Percentiles rank a stretch among this genome's conserved stretches.
phyloP scores from a whole-genome alignment of 208 protist genomes.

The Wallacemonas rigidus region DNA sequence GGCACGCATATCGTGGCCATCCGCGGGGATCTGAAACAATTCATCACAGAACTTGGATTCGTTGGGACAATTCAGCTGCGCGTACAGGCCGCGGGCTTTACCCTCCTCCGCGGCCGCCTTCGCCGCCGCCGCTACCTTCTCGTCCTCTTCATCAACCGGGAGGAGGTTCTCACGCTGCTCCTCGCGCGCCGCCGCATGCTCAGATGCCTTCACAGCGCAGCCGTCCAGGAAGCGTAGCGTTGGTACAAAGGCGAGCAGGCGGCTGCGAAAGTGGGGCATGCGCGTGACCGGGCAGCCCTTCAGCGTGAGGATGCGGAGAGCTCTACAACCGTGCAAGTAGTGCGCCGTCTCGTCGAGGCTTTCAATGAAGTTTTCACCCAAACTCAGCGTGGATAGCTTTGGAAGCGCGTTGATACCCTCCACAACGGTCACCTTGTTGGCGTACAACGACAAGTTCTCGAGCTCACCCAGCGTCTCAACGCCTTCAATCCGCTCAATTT shows the following conservation, averaged over 20 bases:
- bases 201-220: slow-evolving; percentile 38
- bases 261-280: slow-evolving; percentile 60
- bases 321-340: slow-evolving; percentile 74
- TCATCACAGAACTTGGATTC: slow-evolving; percentile 78
- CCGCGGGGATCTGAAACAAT: slow-evolving; percentile 57
- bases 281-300: slow-evolving; percentile 65
- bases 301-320: slow-evolving; percentile 87
- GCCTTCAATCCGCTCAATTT: slow-evolving; percentile 91
- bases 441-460: slow-evolving; percentile 87
- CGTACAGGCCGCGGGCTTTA: slow-evolving; percentile 48
- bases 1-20: slow-evolving; percentile 55
- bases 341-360: slow-evolving; percentile 82
- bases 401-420: slow-evolving; percentile 68
- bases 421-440: slow-evolving; percentile 83
- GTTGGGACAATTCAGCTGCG: slow-evolving; percentile 82
- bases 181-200: slow-evolving; percentile 60
- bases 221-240: slow-evolving; percentile 77
- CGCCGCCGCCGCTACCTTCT: slow-evolving; percentile 29
- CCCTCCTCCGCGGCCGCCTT: slow-evolving; percentile 52
- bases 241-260: slow-evolving; percentile 75
- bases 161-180: slow-evolving; percentile 84
- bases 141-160: slow-evolving; percentile 82
- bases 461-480: slow-evolving; percentile 84
- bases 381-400: slow-evolving; percentile 85
- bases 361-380: slow-evolving; percentile 93